Conservation (phyloP, 768 basidiomycete species). For the Termitomyces sp. region DNA sequence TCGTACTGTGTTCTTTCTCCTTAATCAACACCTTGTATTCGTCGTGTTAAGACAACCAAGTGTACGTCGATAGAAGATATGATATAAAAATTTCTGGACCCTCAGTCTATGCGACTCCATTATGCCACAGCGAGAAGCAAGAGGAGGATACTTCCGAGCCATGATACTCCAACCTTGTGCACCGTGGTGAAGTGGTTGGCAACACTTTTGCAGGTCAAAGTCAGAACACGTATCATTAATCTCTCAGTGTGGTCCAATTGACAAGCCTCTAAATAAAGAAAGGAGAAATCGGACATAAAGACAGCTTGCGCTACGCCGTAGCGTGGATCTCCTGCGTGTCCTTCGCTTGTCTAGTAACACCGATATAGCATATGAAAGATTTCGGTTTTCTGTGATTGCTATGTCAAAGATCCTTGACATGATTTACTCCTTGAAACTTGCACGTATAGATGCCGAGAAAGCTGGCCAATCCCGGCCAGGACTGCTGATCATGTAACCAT, state of each 20-base stretch:
- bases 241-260: background rate
- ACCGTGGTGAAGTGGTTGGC: background rate
- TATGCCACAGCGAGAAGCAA: background rate
- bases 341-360: background rate
- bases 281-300: background rate
- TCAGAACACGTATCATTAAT: background rate
- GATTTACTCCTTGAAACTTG: background rate
- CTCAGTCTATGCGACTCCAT: background rate
- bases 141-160: too few relatives aligned
- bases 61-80: slow-evolving; percentile 34
- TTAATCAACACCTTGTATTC: slow-evolving; percentile 24
- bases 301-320: background rate
- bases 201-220: background rate
- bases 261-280: background rate
- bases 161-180: background rate
- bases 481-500: background rate
- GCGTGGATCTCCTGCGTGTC: background rate
- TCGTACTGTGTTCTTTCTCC: slow-evolving; percentile 7
- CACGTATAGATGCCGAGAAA: background rate
- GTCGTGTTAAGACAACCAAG: slow-evolving; percentile 29
- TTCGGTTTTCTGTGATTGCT: background rate
- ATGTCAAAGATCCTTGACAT: background rate
- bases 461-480: background rate
- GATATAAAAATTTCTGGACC: slow-evolving; percentile 23
- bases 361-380: background rate